These are phyloP conservation scores for Fusarium multiceps DNA, from an alignment of 2,329 filamentous ascomycete species.

Conservation along the genomic window DNA sequence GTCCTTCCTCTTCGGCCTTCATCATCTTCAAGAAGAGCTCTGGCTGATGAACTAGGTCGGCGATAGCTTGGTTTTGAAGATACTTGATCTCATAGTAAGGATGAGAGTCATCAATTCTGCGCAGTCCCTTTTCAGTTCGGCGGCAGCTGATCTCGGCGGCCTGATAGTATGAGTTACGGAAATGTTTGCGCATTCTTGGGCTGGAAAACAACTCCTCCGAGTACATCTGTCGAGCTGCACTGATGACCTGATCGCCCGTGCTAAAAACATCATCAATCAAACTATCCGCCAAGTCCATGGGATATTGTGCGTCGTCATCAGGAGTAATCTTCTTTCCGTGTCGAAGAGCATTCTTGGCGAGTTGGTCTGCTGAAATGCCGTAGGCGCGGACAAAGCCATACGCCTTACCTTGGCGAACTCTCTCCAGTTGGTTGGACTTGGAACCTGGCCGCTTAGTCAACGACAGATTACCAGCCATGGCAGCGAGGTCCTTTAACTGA, in stretches of 20 bases:
- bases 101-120: slow-evolving; percentile 93
- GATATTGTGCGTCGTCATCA: slow-evolving; percentile 83
- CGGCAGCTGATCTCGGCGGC: slow-evolving; percentile 86
- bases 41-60: slow-evolving; percentile 82
- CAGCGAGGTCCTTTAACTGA: slow-evolving; percentile 82
- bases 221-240: slow-evolving; percentile 86
- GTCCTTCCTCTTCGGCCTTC: slow-evolving; percentile 92
- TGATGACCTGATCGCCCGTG: slow-evolving; percentile 79
- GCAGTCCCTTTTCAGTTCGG: slow-evolving; percentile 92
- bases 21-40: slow-evolving; percentile 97
- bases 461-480: slow-evolving; percentile 70
- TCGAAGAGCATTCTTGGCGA: slow-evolving; percentile 86
- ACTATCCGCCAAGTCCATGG: slow-evolving; percentile 87
- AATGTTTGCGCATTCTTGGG: slow-evolving; percentile 88
- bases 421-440: slow-evolving; percentile 83
- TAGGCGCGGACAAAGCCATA: slow-evolving; percentile 89
- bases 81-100: slow-evolving; percentile 99
- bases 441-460: slow-evolving; percentile 84
- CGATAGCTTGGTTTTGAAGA: slow-evolving; percentile 86
- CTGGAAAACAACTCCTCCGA: slow-evolving; percentile 90
- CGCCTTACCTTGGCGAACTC: slow-evolving; percentile 81
- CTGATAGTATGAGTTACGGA: slow-evolving; percentile 85
- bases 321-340: slow-evolving; percentile 82
- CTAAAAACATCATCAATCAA: slow-evolving; percentile 78
- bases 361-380: slow-evolving; percentile 87